A percentile compares a stretch with the other conserved stretches of the same genome.
These are phyloP conservation scores for Pugionium cornutum DNA, from an alignment of 345 rosid species.

Conservation along the genomic window DNA sequence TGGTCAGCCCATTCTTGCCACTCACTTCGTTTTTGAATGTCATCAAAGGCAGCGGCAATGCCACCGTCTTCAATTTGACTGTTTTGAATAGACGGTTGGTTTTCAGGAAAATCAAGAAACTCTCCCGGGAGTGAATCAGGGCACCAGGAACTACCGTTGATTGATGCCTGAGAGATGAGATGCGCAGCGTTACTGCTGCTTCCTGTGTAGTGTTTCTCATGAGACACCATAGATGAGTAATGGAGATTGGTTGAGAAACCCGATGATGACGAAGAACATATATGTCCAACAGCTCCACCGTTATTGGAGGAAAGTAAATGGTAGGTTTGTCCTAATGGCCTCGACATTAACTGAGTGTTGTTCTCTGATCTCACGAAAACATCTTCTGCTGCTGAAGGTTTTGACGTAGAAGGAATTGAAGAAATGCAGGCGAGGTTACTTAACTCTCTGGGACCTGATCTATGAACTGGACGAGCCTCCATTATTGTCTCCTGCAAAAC, in stretches of 20 bases:
- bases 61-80: constrained; percentile 54
- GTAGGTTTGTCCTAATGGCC: constrained; percentile 52
- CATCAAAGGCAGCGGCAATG: constrained; percentile 43
- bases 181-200: constrained; percentile 49
- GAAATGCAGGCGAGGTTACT: constrained; percentile 50
- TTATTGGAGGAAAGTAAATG: constrained; percentile 48
- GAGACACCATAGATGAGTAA: constrained; percentile 55
- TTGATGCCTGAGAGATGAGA: constrained; percentile 47
- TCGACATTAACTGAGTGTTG: constrained; percentile 44
- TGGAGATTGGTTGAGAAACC: constrained; percentile 78
- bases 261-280: constrained; percentile 66
- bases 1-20: constrained; percentile 99
- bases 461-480: constrained; percentile 75
- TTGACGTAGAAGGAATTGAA: constrained; percentile 58
- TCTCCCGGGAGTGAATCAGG: constrained; percentile 51
- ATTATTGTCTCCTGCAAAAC: constrained; percentile 47
- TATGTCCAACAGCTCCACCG: constrained; percentile 72
- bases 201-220: constrained; percentile 52
- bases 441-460: constrained; percentile 63
- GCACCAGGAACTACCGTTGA: constrained; percentile 63
- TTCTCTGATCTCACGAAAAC: constrained; percentile 50
- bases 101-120: constrained; percentile 63
- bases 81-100: constrained; percentile 47
- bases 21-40: constrained; percentile 62
- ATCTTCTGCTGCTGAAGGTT: constrained; percentile 46